Evolutionary conservation across 2,329 filamentous ascomycete genomes (phyloP).

Genomic region (Stachybotrys chartarum): DNA sequence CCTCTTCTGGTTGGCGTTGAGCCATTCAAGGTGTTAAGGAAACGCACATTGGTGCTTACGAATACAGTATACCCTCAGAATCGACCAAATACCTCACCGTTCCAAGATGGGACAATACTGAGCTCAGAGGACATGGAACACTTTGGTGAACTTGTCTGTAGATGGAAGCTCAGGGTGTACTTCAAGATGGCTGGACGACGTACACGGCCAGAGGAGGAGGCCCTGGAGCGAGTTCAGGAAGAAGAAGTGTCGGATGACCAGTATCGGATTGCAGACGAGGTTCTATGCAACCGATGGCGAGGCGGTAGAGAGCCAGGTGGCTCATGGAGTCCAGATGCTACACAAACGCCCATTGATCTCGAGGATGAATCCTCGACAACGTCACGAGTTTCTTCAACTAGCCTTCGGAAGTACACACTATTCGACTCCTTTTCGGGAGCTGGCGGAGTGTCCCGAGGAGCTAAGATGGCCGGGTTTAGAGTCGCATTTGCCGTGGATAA

Average conservation of each 20-base stretch:
- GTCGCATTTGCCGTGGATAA: conserved; percentile 60
- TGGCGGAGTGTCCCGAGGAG: conserved; percentile 64
- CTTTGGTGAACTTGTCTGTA: conserved; percentile 38
- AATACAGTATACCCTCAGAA: conserved; percentile 43
- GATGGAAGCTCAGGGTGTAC: conserved; percentile 35
- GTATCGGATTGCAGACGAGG: conserved; percentile 20
- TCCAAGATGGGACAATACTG: neutral
- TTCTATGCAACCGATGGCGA: conserved; percentile 25
- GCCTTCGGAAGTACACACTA: conserved; percentile 51
- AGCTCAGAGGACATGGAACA: conserved; percentile 8
- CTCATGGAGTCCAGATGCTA: conserved; percentile 16
- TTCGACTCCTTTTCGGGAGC: conserved; percentile 69
- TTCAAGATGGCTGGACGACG: conserved; percentile 13
- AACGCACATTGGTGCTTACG: conserved; percentile 42
- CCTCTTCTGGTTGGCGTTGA: conserved; percentile 33
- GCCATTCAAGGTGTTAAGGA: conserved; percentile 25
- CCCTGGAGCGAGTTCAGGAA: conserved; percentile 21
- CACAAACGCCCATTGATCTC: conserved; percentile 12
- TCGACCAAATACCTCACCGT: conserved; percentile 3
- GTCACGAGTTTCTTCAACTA: neutral
- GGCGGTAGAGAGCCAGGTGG: conserved; percentile 20
- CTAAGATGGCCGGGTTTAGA: conserved; percentile 47
- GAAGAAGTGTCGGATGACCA: conserved; percentile 21
- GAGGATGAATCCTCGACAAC: conserved; percentile 4
- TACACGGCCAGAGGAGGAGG: conserved; percentile 26